Base-by-base conservation (phyloP, 768 basidiomycete genomes). In the Rhodotorula toruloides region DNA sequence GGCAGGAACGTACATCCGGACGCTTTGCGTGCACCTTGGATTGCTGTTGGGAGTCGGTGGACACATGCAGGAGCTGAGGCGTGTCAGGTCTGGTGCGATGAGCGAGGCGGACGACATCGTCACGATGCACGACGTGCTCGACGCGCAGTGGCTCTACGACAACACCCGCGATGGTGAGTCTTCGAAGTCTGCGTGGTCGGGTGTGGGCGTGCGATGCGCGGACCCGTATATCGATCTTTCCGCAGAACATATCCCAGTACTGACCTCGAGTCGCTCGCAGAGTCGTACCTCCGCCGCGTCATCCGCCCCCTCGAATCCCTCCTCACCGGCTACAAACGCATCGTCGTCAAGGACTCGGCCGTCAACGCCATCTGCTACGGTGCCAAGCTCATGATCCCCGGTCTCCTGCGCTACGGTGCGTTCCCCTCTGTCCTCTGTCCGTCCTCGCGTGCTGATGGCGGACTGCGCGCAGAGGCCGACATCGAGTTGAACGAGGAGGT, bases 301-400 rank as follows among this genome's bases (percentile, higher is more conserved):
- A 90, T 99, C 73, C 86, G 89, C 65, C 96, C 96, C 14, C 82
- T 99, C 65, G 96, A 99, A 81, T 90, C 87, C 61, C 83, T 99
- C 61, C 83, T 99, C 75, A 84, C 91, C 65, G 91, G 92, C 59
- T 98, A 97, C 82, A 99, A 98, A 80, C 88, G 96, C 65, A 91
- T 99, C 68, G 96, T 99, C 43, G 93, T 99, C 71, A 98, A 98
- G 79, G 96, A 99, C 79, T 93, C 90, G 73, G 92, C 96, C 27
- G 94, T 99, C 75, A 99, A 98, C 75, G 96, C 96, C 56, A 90
- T 99, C 65, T 98, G 94, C 81, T 98, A 99, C 78, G 96, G 96
- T 70, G 96, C 96, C 63, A 97, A 98, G 79, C 87, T 99, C 76
- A 99, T 99, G 96, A 91, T 99, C 74, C 96, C 96, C 71, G 96